Base-by-base conservation (phyloP, 495 filamentous ascomycete species). In the Astrothelium subdiscretum region DNA sequence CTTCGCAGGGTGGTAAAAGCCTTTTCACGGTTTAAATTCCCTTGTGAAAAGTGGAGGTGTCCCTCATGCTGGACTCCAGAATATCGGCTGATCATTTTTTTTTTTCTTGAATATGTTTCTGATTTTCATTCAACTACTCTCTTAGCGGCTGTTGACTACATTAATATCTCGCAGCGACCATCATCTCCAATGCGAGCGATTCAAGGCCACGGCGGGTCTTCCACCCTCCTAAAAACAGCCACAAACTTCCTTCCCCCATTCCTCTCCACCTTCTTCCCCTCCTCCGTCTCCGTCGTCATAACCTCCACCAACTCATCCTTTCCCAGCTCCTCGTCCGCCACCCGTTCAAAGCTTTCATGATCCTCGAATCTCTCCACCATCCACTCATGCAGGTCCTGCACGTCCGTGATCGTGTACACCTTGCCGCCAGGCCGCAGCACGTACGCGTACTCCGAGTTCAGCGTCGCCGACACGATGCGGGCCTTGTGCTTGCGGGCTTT, bases 401-500 rank as follows among this genome's bases (percentile, higher is more conserved):
- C 94, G 73, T 98, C 94, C 40, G 94, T 97, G 67, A 98, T 96
- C 27, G 92, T 97, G 68, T 97, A 98, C 43, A 95, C 78, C 44
- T 91, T 78, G 2, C 94, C 94, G 3, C 90, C 90, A 0, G 91
- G 91, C 57, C 79, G 78, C 64, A 98, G 67, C 10, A 88, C 87
- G 70, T 89, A 98, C 0, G 94, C 94, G 73, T 98, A 98, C 74
- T 98, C 94, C 0, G 89, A 87, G 68, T 88, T 89, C 62, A 98
- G 77, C 4, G 87, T 89, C 57, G 87, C 79, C n/a, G 88, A 90
- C 26, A 98, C 86, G 69, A 98, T 98, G 5, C 94, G 78, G 61
- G 91, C 90, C 74, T 97, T 98, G 75, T 96, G 95, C 76, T 98
- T 98, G 58, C 92, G 84, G 27, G 87, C 83, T 77, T 98, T 98